Conservation (phyloP, 495 filamentous ascomycete genomes). For the Neurospora sp. region DNA sequence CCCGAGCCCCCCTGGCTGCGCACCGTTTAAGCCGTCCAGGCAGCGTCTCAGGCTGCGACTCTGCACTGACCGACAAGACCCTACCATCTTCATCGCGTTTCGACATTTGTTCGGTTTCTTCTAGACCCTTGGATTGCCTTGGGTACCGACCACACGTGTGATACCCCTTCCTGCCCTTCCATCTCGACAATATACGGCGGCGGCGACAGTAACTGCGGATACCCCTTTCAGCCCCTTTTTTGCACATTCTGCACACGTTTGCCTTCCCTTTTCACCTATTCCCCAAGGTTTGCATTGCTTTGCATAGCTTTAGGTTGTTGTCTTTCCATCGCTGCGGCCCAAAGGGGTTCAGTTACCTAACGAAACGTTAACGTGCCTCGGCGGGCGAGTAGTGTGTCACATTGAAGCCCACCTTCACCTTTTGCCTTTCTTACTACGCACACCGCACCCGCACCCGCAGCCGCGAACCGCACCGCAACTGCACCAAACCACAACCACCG, state of each 20-base stretch:
- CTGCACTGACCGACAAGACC: not conserved
- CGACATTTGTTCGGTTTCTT: conserved; percentile 5
- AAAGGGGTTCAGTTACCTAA: not conserved
- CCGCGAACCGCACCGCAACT: not conserved
- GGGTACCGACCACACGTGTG: conserved; percentile 1
- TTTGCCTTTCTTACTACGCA: not conserved
- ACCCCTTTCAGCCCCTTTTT: not conserved
- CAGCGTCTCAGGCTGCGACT: not conserved
- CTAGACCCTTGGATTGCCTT: conserved; percentile 1
- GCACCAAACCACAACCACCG: not conserved
- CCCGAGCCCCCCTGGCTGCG: not conserved
- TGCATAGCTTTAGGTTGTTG: not conserved
- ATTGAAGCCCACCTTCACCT: not conserved
- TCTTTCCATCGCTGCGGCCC: not conserved
- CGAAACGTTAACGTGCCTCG: not conserved
- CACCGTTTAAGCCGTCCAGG: not conserved
- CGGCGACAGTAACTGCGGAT: not conserved
- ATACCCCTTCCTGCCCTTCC: not conserved
- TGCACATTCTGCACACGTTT: not conserved
- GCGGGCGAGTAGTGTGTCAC: not conserved
- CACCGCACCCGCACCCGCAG: not conserved
- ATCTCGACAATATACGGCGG: not conserved
- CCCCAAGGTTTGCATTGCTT: not conserved
- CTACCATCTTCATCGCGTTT: not conserved
- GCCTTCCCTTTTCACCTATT: not conserved